These are phyloP conservation scores for Wallacemonas sp. DNA, from an alignment of 208 protist genomes.

Conservation along the genomic window DNA sequence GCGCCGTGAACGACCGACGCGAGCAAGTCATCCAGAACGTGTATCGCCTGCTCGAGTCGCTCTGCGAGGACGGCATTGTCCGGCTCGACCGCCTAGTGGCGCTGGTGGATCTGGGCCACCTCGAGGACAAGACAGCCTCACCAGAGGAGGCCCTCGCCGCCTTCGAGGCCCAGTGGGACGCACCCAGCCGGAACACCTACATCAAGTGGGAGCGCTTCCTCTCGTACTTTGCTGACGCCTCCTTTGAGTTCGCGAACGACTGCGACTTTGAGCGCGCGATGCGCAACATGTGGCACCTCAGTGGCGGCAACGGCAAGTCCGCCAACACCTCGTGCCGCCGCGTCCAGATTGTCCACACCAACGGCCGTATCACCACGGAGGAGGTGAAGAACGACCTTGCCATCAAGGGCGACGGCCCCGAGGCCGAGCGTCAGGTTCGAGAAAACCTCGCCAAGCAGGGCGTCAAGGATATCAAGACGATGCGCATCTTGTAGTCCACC, in stretches of 20 bases:
- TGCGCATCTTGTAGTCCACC: conserved; percentile 41
- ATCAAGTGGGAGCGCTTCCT: conserved; percentile 62
- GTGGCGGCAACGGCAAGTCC: conserved; percentile 79
- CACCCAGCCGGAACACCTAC: conserved; percentile 26
- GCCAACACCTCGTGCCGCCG: conserved; percentile 88
- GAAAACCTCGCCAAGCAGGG: conserved; percentile 77
- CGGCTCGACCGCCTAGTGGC: conserved; percentile 48
- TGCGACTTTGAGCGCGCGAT: conserved; percentile 83
- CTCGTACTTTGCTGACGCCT: conserved; percentile 72
- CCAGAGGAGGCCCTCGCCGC: conserved; percentile 43
- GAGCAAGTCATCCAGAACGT: conserved; percentile 58
- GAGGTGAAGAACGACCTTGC: conserved; percentile 89
- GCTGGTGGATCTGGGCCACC: conserved; percentile 66
- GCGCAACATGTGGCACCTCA: conserved; percentile 91
- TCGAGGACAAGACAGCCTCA: conserved; percentile 46
- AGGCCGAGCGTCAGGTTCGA: conserved; percentile 51
- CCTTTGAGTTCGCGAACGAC: conserved; percentile 79
- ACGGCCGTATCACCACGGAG: conserved; percentile 72
- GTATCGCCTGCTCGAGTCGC: conserved; percentile 62
- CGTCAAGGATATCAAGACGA: conserved; percentile 84
- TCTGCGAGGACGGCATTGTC: conserved; percentile 45
- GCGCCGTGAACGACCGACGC: conserved; percentile 68
- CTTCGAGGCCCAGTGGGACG: conserved; percentile 76
- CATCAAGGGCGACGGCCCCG: conserved; percentile 51
- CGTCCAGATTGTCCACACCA: conserved; percentile 81